phyloP scores from a whole-genome alignment of 2,329 filamentous ascomycete species.

The Nannizziopsis arthrosporioides region DNA sequence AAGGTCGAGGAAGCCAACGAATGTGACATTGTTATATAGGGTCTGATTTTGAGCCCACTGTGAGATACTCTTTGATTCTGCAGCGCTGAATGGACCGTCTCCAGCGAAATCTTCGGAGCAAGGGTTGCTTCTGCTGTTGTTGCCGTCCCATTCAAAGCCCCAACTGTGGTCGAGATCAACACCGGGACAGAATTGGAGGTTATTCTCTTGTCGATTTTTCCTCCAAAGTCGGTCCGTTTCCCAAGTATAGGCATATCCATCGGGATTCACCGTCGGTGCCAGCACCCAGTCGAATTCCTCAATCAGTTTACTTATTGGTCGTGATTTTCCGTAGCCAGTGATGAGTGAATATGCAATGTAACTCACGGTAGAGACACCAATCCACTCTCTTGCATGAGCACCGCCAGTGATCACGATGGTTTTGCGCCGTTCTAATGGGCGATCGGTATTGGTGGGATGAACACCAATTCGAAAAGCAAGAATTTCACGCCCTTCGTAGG shows the following conservation, averaged over 20 bases:
- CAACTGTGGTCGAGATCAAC: conserved; percentile 84
- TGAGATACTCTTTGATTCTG: conserved; percentile 63
- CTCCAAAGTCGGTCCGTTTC: conserved; percentile 84
- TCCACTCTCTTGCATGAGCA: conserved; percentile 93
- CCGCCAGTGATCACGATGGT: conserved; percentile 75
- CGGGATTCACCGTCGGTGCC: conserved; percentile 79
- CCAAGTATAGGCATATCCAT: conserved; percentile 93
- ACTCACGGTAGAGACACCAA: conserved; percentile 79
- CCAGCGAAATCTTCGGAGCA: conserved; percentile 89
- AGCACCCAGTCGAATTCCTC: conserved; percentile 79
- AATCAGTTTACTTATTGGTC: conserved; percentile 62
- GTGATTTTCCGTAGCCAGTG: conserved; percentile 63
- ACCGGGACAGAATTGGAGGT: conserved; percentile 69
- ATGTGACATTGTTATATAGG: conserved; percentile 54
- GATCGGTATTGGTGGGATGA: conserved; percentile 38
- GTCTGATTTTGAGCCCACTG: conserved; percentile 76
- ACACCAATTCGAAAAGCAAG: conserved; percentile 65
- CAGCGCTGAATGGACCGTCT: conserved; percentile 66
- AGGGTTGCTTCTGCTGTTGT: conserved; percentile 57
- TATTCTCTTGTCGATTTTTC: conserved; percentile 80
- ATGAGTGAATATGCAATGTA: conserved; percentile 85
- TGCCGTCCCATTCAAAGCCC: conserved; percentile 69
- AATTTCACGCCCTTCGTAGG: conserved; percentile 79
- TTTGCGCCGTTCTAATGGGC: conserved; percentile 46
- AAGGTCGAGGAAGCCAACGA: conserved; percentile 78